phyloP scores from a whole-genome alignment of 257 asterid species.

The Marsdenia floribunda region DNA sequence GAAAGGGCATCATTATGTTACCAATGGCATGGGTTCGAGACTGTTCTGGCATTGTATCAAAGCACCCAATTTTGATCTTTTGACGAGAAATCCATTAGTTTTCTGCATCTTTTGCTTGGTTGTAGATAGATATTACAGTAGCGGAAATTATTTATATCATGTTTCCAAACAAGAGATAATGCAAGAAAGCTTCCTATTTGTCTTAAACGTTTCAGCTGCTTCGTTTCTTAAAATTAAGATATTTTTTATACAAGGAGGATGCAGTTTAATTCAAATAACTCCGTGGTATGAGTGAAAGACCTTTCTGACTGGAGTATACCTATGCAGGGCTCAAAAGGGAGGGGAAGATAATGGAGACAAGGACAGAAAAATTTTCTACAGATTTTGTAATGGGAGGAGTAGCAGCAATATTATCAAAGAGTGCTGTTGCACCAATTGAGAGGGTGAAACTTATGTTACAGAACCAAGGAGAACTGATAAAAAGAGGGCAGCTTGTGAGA shows the following conservation, averaged over 20 bases:
- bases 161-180: neutral
- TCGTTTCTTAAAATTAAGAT: neutral
- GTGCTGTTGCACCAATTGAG: slow-evolving; percentile 93
- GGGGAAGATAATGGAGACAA: slow-evolving; percentile 52
- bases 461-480: slow-evolving; percentile 87
- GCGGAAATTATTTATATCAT: too few relatives aligned
- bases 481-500: slow-evolving; percentile 75
- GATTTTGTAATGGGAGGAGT: slow-evolving; percentile 82
- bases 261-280: neutral
- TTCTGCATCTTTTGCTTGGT: neutral
- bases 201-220: neutral
- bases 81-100: neutral
- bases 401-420: slow-evolving; percentile 73
- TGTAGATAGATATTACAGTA: neutral
- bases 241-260: neutral
- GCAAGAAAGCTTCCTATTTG: neutral
- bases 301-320: neutral
- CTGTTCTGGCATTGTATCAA: neutral
- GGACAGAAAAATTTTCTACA: slow-evolving; percentile 57
- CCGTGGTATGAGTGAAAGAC: neutral
- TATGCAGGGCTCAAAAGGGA: slow-evolving; percentile 33
- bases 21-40: neutral
- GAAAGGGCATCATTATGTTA: neutral
- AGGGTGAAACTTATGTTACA: slow-evolving; percentile 96
- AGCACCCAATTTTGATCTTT: too few relatives aligned